Evolutionary conservation across 1,139 yeast genomes (phyloP).

Genomic region (Ashbya aceris): DNA sequence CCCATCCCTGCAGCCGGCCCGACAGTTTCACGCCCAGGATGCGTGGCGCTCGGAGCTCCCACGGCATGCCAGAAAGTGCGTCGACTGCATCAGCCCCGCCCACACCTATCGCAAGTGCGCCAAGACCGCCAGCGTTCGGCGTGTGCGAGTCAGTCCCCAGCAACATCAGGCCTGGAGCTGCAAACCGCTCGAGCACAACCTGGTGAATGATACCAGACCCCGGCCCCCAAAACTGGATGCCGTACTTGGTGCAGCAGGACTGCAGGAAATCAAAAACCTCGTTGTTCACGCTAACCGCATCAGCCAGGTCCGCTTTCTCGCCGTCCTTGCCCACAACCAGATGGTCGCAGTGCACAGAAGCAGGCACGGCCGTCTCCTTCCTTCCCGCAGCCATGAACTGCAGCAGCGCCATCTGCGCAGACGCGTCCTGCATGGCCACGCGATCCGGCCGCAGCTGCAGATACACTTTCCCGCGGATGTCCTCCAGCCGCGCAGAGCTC

Average conservation of each 20-base stretch:
- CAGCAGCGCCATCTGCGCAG: slow-evolving; percentile 93
- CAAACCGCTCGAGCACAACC: slow-evolving; percentile 93
- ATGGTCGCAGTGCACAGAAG: slow-evolving; percentile 94
- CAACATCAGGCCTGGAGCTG: slow-evolving; percentile 95
- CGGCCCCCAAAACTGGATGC: slow-evolving; percentile 98
- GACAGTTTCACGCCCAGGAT: slow-evolving; percentile 93
- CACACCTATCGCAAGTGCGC: slow-evolving; percentile 98
- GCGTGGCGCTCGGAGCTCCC: slow-evolving; percentile 99
- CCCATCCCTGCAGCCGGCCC: slow-evolving; percentile 95
- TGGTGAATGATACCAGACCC: slow-evolving; percentile 99
- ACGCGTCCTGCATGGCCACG: slow-evolving; percentile 99
- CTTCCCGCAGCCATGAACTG: slow-evolving; percentile 97
- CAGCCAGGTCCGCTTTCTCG: slow-evolving; percentile 64
- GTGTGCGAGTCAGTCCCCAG: slow-evolving; percentile 99
- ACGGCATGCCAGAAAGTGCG: slow-evolving; percentile 88
- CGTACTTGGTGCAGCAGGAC: slow-evolving; percentile 85
- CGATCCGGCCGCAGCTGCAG: slow-evolving; percentile 92
- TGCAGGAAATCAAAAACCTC: slow-evolving; percentile 92
- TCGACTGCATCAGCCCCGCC: slow-evolving; percentile 99
- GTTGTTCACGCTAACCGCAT: slow-evolving; percentile 73
- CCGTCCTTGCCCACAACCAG: slow-evolving; percentile 93
- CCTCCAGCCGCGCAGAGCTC: slow-evolving; percentile 35
- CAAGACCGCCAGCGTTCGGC: slow-evolving; percentile 99
- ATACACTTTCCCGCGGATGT: slow-evolving; percentile 73
- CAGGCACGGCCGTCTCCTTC: slow-evolving; percentile 80